Evolutionary conservation across 441 rosid species (phyloP).

Genomic region (Adansonia gregorii): DNA sequence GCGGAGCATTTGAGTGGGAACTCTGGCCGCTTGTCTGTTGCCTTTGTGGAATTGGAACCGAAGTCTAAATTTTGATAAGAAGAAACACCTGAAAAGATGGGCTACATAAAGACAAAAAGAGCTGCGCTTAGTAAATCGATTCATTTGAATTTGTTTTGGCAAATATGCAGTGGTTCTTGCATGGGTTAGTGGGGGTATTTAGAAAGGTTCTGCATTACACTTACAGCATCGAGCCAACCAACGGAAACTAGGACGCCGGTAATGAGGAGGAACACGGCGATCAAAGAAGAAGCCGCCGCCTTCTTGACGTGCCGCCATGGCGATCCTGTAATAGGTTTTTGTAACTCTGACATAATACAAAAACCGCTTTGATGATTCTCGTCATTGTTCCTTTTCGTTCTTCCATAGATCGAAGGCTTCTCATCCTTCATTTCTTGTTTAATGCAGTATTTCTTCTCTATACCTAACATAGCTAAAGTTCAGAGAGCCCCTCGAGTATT

Average conservation of each 20-base stretch:
- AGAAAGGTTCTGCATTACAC: neutral
- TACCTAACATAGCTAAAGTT: conserved; percentile 13
- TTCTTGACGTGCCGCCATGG: conserved; percentile 5
- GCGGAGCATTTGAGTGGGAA: conserved; percentile 32
- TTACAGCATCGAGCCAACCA: conserved; percentile 22
- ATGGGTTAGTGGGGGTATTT: neutral
- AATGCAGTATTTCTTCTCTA: neutral
- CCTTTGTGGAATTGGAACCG: neutral
- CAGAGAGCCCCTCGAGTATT: neutral
- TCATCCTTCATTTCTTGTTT: neutral
- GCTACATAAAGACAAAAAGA: conserved; percentile 9
- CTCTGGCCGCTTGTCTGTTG: conserved; percentile 7
- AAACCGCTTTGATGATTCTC: neutral
- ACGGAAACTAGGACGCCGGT: neutral
- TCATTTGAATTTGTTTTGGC: neutral
- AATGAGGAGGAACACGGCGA: conserved; percentile 3
- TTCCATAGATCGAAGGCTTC: neutral
- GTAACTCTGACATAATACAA: neutral
- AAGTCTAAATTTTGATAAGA: neutral
- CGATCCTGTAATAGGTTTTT: neutral
- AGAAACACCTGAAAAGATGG: conserved; percentile 25
- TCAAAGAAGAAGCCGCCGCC: neutral
- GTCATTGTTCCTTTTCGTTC: neutral
- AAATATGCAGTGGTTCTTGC: neutral
- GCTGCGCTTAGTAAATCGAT: neutral